Conservation (phyloP, 768 basidiomycete species). For the Dioszegia crocea region DNA sequence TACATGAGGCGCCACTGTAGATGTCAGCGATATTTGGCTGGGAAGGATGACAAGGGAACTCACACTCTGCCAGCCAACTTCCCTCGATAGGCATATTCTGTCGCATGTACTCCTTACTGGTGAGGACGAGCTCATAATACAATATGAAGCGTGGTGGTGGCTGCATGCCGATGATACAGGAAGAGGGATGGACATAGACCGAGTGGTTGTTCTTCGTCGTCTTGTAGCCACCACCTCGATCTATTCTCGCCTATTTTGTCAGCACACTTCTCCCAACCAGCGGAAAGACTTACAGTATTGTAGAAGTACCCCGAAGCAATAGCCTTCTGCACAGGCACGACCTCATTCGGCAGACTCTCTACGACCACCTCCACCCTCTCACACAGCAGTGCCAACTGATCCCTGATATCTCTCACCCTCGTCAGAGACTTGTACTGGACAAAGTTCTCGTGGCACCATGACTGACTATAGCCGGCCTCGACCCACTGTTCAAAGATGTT, state of each 20-base stretch:
- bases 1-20: slow-evolving; percentile 86
- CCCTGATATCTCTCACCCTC: slow-evolving; percentile 88
- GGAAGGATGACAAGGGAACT: slow-evolving; percentile 34
- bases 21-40: slow-evolving; percentile 1
- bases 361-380: slow-evolving; percentile 95
- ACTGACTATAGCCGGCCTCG: slow-evolving; percentile 93
- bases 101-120: slow-evolving; percentile 92
- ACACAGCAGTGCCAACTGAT: slow-evolving; percentile 86
- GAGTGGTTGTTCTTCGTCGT: slow-evolving; percentile 95
- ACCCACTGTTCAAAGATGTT: slow-evolving; percentile 99
- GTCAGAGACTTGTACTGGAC: slow-evolving; percentile 90
- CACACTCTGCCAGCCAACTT: slow-evolving; percentile 84
- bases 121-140: slow-evolving; percentile 97
- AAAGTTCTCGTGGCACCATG: slow-evolving; percentile 58
- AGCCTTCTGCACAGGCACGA: slow-evolving; percentile 89
- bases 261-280: background rate
- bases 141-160: slow-evolving; percentile 84
- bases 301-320: slow-evolving; percentile 94
- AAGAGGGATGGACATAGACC: slow-evolving; percentile 94
- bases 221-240: slow-evolving; percentile 93
- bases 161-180: slow-evolving; percentile 88
- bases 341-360: slow-evolving; percentile 83
- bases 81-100: slow-evolving; percentile 99
- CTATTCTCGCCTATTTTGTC: slow-evolving; percentile 68
- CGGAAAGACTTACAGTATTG: slow-evolving; percentile 63